Evolutionary conservation across 805 yeast genomes (phyloP).

Genomic region (Cyberlindnera maclurae): DNA sequence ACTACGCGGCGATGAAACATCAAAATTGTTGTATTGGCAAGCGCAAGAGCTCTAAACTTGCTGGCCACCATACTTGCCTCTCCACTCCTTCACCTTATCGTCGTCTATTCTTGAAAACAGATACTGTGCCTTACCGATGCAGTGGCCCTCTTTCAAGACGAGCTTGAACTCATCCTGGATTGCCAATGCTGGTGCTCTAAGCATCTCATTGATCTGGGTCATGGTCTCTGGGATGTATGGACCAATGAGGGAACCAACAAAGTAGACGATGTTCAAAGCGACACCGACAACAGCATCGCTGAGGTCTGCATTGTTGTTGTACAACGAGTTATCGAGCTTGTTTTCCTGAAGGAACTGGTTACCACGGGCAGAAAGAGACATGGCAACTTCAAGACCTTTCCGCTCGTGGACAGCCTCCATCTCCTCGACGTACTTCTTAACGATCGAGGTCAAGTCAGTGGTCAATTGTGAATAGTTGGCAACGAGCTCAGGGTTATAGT

Average conservation of each 20-base stretch:
- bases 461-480: slow-evolving; percentile 40
- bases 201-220: slow-evolving; percentile 60
- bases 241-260: slow-evolving; percentile 71
- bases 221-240: slow-evolving; percentile 92
- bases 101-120: slow-evolving; percentile 90
- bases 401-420: slow-evolving; percentile 79
- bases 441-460: slow-evolving; percentile 54
- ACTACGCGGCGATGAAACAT: too few species aligned
- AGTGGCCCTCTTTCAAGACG: slow-evolving; percentile 71
- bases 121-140: slow-evolving; percentile 86
- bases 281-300: slow-evolving; percentile 91
- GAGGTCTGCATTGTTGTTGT: slow-evolving; percentile 64
- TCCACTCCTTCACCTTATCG: slow-evolving; percentile 80
- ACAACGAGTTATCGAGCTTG: slow-evolving; percentile 84
- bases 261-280: slow-evolving; percentile 81
- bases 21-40: too few species aligned
- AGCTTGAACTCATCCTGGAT: slow-evolving; percentile 73
- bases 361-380: slow-evolving; percentile 89
- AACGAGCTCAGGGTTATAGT: slow-evolving; percentile 42
- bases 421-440: slow-evolving; percentile 55
- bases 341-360: slow-evolving; percentile 94
- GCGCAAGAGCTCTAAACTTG: slow-evolving; percentile 25
- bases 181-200: slow-evolving; percentile 73
- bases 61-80: slow-evolving; percentile 78
- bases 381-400: slow-evolving; percentile 85